Percentiles rank a stretch among this genome's conserved stretches.
Evolutionary conservation across 1,139 yeast genomes (phyloP).

Genomic region (Suhomyces choctaworum): DNA sequence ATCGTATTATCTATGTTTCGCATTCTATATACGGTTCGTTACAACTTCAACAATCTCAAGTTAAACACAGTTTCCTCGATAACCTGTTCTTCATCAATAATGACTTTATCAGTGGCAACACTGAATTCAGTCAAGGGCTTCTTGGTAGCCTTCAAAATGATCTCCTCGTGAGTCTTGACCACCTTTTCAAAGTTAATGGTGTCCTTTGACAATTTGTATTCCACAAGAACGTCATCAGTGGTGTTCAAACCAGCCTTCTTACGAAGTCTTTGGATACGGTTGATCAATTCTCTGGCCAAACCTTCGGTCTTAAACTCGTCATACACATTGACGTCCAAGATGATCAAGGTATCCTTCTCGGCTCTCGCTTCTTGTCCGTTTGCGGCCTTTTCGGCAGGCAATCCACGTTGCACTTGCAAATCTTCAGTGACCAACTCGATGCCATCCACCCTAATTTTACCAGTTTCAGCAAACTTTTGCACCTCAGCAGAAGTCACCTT

Average conservation of each 20-base stretch:
- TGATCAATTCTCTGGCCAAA: conserved; percentile 91
- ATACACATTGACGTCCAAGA: conserved; percentile 83
- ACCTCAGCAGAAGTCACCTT: conserved; percentile 77
- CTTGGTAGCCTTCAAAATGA: conserved; percentile 78
- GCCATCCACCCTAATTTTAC: conserved; percentile 83
- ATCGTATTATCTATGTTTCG: conserved; percentile 2
- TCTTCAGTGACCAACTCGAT: conserved; percentile 86
- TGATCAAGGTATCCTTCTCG: conserved; percentile 83
- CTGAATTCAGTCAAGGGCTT: conserved; percentile 51
- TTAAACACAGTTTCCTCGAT: conserved; percentile 84
- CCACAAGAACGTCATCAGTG: conserved; percentile 91
- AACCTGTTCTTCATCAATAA: conserved; percentile 87
- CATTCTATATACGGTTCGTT: conserved; percentile 14
- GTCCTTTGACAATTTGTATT: conserved; percentile 71
- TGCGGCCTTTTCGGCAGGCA: conserved; percentile 58
- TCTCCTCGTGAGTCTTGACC: conserved; percentile 61
- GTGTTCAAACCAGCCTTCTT: conserved; percentile 94
- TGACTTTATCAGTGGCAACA: conserved; percentile 35
- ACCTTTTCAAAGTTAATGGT: conserved; percentile 68
- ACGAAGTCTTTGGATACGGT: conserved; percentile 96
- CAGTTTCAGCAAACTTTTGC: conserved; percentile 68
- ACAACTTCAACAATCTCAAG: conserved; percentile 73
- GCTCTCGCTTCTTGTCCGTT: conserved; percentile 84
- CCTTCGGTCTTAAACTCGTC: conserved; percentile 93
- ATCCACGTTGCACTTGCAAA: conserved; percentile 83